Evolutionary conservation across 805 yeast genomes (phyloP).

Genomic region (Myxozyma kluyveri): DNA sequence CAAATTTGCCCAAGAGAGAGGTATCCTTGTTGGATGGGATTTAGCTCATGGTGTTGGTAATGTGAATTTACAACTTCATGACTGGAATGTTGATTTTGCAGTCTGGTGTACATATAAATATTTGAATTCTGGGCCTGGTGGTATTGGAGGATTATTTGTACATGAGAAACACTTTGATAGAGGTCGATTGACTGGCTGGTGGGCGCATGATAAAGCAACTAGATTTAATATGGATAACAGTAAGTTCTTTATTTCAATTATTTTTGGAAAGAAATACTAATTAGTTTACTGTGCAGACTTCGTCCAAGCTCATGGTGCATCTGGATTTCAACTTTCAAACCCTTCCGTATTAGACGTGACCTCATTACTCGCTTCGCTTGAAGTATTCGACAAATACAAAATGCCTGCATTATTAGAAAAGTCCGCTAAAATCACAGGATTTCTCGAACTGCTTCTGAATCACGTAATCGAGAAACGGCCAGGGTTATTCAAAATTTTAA

Average conservation of each 20-base stretch:
- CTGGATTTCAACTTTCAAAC: slow-evolving; percentile 85
- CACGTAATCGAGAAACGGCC: slow-evolving; percentile 36
- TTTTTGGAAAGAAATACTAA: background rate
- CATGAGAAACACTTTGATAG: slow-evolving; percentile 49
- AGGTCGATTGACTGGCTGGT: slow-evolving; percentile 93
- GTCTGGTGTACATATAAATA: slow-evolving; percentile 94
- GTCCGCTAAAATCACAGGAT: slow-evolving; percentile 57
- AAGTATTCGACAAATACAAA: slow-evolving; percentile 57
- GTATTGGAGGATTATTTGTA: slow-evolving; percentile 80
- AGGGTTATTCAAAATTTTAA: slow-evolving; percentile 58
- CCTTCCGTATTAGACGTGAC: slow-evolving; percentile 86
- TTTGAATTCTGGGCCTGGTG: slow-evolving; percentile 91
- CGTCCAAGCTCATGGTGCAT: slow-evolving; percentile 73
- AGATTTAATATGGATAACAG: slow-evolving; percentile 66
- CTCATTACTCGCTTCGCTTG: slow-evolving; percentile 63
- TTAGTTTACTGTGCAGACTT: slow-evolving; percentile 30
- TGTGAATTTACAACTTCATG: slow-evolving; percentile 70
- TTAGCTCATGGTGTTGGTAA: slow-evolving; percentile 94
- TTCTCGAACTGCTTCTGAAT: slow-evolving; percentile 49
- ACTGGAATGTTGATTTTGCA: slow-evolving; percentile 91
- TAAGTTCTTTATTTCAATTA: background rate
- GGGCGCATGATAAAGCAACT: slow-evolving; percentile 76
- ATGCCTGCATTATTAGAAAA: slow-evolving; percentile 54
- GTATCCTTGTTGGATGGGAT: slow-evolving; percentile 77
- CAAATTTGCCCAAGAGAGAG: slow-evolving; percentile 52